Base-by-base conservation (phyloP, 75 land plant species). In the Picea glauca region DNA sequence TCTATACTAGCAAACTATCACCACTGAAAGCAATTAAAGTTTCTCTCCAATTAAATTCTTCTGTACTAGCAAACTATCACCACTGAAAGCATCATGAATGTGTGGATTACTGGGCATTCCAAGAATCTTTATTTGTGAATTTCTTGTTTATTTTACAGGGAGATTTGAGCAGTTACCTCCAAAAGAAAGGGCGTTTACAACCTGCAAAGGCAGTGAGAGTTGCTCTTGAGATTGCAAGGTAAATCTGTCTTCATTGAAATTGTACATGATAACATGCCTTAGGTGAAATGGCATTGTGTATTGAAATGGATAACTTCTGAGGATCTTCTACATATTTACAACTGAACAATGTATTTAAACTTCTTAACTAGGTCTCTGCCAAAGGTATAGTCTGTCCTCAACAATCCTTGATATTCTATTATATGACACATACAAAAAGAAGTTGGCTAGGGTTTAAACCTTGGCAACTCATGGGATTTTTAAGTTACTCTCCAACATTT, bases 151-250 rank as follows among this genome's bases (percentile, higher is more conserved):
- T 63, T 78, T 82, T 79, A 64, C 84, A 93, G 98, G 98, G 98
- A 75, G 93, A 92, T 80, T 74, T 94, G 23, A 87, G 83, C 50
- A 81, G 68, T 80, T 91, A 92, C 62, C 83, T 90, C 76, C 86
- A 83, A 66, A 89, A 87, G 84, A 94, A 94, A 85, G 93, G 93
- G 3, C 88, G 87, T 26, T 58, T 94, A 46, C 84, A 90, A 74
- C 87, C 87, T 75, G 86, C 86, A 5, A 92, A 94, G 85, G 86
- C 86, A 65, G 46, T 94, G 31, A 80, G 89, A 83, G 89, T 85
- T 81, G 93, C 98, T 50, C 89, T 92, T 77, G 95, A 94, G 66
- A 89, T 94, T 86, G 98, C 99, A 12, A 85, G 95, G 98, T 79
- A 84, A 40, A 82, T 75, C 32, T 54, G 60, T 75, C 61, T 56